phyloP scores from a whole-genome alignment of 257 asterid species.

The Solanum chiquidenum region DNA sequence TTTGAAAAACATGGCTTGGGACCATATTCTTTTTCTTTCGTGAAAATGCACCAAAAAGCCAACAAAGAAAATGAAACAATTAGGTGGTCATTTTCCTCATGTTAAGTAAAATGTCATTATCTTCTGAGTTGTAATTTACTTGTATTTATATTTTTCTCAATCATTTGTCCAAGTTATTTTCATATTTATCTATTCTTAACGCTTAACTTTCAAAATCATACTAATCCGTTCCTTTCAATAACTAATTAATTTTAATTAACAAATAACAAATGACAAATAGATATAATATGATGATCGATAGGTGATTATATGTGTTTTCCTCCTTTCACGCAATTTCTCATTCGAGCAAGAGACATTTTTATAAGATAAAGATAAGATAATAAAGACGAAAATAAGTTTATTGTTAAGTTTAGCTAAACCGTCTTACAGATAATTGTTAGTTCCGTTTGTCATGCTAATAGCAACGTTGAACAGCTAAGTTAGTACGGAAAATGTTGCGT shows the following conservation, averaged over 20 bases:
- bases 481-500: too few species aligned
- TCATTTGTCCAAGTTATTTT: not conserved
- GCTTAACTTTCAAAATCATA: not conserved
- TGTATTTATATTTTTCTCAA: not conserved
- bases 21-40: not conserved
- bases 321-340: not conserved
- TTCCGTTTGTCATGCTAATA: too few species aligned
- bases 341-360: not conserved
- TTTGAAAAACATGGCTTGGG: not conserved
- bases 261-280: not conserved
- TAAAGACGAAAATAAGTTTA: not conserved
- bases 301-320: not conserved
- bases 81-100: conserved; percentile 6
- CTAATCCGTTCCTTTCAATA: not conserved
- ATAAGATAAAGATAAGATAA: not conserved
- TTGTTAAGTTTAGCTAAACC: not conserved
- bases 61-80: not conserved
- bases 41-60: not conserved
- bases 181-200: not conserved
- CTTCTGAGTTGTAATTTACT: not conserved
- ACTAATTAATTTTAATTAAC: not conserved
- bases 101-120: conserved; percentile 35
- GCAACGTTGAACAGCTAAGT: not conserved
- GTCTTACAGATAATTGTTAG: too few species aligned
- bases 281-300: not conserved